Base-by-base conservation (phyloP, 192 early-diverging fungal genomes). In the Radiomyces spectabilis region DNA sequence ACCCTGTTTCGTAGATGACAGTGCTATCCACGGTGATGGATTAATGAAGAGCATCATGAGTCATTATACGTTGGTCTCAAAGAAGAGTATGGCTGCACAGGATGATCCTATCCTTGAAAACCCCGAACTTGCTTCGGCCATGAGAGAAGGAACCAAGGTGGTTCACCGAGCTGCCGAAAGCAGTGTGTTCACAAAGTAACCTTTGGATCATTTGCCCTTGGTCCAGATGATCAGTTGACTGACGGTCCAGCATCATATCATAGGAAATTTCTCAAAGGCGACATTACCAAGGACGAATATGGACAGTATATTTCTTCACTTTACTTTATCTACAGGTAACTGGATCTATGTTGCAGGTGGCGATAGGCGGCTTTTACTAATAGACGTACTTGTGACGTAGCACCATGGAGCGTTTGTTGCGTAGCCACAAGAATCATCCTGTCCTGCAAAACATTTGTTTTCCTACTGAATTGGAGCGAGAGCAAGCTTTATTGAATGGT, bases 81-180 rank as follows among this genome's bases (percentile, higher is more conserved):
- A n/a, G n/a, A n/a, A n/a, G n/a, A n/a, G n/a, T n/a, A n/a, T n/a
- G n/a, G n/a, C n/a, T n/a, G n/a, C n/a, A n/a, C n/a, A n/a, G n/a
- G n/a, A n/a, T n/a, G 24, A 25, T 3, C 21, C 15, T 25, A 9
- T 48, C 5, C 30, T 48, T 6, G 15, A 48, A 1, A 39, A 59
- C n/a, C 56, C 67, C 58, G 60, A 72, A 54, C 71, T 78, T 35
- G 65, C 78, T 31, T 65, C 62, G 39, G 68, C 63, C 39, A 71
- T 80, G 59, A 61, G 61, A 41, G 78, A 80, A 65, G 68, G 73
- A n/a, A 80, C 78, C 34, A 76, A 75, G 57, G 55, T 51, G 38
- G 65, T 75, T 27, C 78, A 80, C 49, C 49, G 61, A 16, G 59
- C 65, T 27, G 78, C 78, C 32, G 78, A 77, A 40, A 68, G 58